Conservation (phyloP, 805 yeast genomes). For the Groenewaldozyma salmanticensis region DNA sequence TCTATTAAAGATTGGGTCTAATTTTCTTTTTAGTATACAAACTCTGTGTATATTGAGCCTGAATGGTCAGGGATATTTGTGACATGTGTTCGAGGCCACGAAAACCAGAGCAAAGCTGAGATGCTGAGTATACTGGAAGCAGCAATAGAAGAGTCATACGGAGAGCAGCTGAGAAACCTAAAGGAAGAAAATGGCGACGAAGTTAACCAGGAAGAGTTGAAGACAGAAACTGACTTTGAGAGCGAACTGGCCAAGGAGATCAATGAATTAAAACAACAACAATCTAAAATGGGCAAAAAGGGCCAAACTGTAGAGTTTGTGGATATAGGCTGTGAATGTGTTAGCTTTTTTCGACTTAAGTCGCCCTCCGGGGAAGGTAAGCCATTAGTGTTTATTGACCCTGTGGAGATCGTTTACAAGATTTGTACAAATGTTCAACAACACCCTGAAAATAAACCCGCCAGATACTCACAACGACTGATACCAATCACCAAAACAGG, state of each 20-base stretch:
- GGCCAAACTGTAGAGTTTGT: slow-evolving; percentile 11
- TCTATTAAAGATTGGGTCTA: no score
- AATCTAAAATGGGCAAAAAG: slow-evolving; percentile 16
- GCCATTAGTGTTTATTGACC: slow-evolving; percentile 36
- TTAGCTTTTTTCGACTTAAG: slow-evolving; percentile 73
- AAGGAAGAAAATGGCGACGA: slow-evolving; percentile 32
- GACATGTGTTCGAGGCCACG: slow-evolving; percentile 77
- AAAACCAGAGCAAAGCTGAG: slow-evolving; percentile 68
- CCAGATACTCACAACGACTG: slow-evolving; percentile 66
- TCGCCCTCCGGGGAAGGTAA: slow-evolving; percentile 35
- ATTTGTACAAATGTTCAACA: slow-evolving; percentile 53
- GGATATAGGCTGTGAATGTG: slow-evolving; percentile 32
- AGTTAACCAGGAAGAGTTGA: slow-evolving; percentile 19
- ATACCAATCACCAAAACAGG: slow-evolving; percentile 74
- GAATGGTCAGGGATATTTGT: slow-evolving; percentile 82
- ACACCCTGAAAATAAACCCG: slow-evolving; percentile 42
- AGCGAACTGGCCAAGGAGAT: slow-evolving; percentile 62
- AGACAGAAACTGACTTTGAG: slow-evolving; percentile 43
- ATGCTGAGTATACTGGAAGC: slow-evolving; percentile 50
- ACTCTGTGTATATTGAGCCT: slow-evolving; percentile 60
- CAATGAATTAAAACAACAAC: slow-evolving; percentile 41
- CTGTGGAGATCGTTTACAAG: slow-evolving; percentile 56
- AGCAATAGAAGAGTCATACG: slow-evolving; percentile 13
- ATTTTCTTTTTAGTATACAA: no score
- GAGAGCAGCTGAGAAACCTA: not conserved